Evolutionary conservation across 2,329 filamentous ascomycete species (phyloP).

Genomic region (Paramyrothecium roridum): DNA sequence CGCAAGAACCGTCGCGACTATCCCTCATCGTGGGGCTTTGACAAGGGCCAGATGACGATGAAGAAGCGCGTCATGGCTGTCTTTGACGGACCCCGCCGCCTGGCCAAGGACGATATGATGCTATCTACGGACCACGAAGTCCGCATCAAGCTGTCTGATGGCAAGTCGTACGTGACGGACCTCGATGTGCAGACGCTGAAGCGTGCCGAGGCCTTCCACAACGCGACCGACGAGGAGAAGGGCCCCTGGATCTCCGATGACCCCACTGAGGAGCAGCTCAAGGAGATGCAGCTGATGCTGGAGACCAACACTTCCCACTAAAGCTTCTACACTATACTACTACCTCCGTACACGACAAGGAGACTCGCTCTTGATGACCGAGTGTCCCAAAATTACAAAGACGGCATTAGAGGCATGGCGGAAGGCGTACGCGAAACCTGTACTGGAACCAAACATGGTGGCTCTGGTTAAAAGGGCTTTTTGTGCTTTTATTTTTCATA

Average conservation of each 20-base stretch:
- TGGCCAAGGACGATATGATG: conserved; percentile 99
- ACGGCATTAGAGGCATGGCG: conserved; percentile 17
- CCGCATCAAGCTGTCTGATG: conserved; percentile 73
- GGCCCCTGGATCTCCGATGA: conserved; percentile 79
- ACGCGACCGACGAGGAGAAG: conserved; percentile 80
- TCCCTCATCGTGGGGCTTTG: conserved; percentile 89
- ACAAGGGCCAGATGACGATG: conserved; percentile 92
- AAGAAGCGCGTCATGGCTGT: conserved; percentile 95
- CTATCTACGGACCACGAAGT: conserved; percentile 93
- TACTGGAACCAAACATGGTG: not conserved
- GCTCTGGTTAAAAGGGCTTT: not conserved
- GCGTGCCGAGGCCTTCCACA: conserved; percentile 79
- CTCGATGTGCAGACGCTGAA: conserved; percentile 87
- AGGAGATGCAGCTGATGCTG: conserved; percentile 55
- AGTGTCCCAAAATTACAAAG: not conserved
- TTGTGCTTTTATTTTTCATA: not conserved
- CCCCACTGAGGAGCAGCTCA: conserved; percentile 57
- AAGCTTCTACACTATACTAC: conserved; percentile 1
- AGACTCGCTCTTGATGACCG: conserved; percentile 1
- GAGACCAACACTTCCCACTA: conserved; percentile 20
- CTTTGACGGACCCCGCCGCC: conserved; percentile 80
- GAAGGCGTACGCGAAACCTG: not conserved
- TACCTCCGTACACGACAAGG: not conserved
- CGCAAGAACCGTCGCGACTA: conserved; percentile 94
- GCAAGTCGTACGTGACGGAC: conserved; percentile 83